A percentile compares a stretch with the other conserved stretches of the same genome.
Evolutionary conservation across 2,329 filamentous ascomycete species (phyloP).

Genomic region (Dichotomopilus funicola): DNA sequence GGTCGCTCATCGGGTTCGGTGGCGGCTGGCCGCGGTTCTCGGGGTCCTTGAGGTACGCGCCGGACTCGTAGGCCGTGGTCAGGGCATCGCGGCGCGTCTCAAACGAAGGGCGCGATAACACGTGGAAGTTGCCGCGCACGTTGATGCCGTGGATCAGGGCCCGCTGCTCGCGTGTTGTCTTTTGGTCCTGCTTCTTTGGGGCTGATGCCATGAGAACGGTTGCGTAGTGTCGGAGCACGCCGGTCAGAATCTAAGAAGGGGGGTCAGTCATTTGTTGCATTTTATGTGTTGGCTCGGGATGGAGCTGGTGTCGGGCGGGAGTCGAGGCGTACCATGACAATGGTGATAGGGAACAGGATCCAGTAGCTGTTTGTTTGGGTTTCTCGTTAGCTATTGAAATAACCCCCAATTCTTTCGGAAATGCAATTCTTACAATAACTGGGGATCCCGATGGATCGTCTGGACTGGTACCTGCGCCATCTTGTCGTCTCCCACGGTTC

Average conservation of each 20-base stretch:
- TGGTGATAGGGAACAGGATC: slow-evolving; percentile 95
- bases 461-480: slow-evolving; percentile 87
- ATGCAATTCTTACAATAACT: slow-evolving; percentile 70
- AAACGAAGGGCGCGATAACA: slow-evolving; percentile 72
- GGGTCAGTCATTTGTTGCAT: slow-evolving; percentile 4
- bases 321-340: slow-evolving; percentile 69
- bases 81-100: slow-evolving; percentile 73
- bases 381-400: slow-evolving; percentile 13
- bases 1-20: slow-evolving; percentile 91
- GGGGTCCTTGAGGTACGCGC: slow-evolving; percentile 83
- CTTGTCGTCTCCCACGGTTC: slow-evolving; percentile 14
- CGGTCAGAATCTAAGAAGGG: slow-evolving; percentile 66
- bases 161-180: slow-evolving; percentile 77
- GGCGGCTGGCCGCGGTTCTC: slow-evolving; percentile 79
- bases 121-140: slow-evolving; percentile 74
- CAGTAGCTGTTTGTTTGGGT: slow-evolving; percentile 64
- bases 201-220: slow-evolving; percentile 80
- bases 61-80: slow-evolving; percentile 73
- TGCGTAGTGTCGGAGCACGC: slow-evolving; percentile 92
- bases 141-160: slow-evolving; percentile 77
- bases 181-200: slow-evolving; percentile 74
- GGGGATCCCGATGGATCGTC: slow-evolving; percentile 97
- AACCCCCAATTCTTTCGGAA: neutral
- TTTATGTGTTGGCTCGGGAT: neutral
- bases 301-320: neutral